Percentiles rank a stretch among this genome's conserved stretches.
Conservation (phyloP, 1,284 basidiomycete species). For the Fomitopsis schrenkii region DNA sequence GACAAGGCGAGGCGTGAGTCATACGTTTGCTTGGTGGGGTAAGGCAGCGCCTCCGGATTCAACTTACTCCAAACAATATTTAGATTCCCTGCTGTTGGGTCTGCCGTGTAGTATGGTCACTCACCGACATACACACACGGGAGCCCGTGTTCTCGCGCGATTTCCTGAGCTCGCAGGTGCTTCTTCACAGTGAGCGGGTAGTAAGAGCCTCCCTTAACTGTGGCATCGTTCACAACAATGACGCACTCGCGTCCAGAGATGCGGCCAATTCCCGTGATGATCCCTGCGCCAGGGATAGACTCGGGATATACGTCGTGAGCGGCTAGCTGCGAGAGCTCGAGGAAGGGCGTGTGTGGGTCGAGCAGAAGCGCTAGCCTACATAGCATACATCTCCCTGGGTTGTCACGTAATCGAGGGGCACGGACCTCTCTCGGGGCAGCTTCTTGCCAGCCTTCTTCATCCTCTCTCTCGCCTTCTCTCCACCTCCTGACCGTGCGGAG, state of each 20-base stretch:
- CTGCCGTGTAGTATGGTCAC: slow-evolving; percentile 8
- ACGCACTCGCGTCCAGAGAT: slow-evolving; percentile 85
- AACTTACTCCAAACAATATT: slow-evolving; percentile 40
- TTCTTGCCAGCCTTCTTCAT: slow-evolving; percentile 82
- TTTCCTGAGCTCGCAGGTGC: slow-evolving; percentile 90
- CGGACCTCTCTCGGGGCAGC: slow-evolving; percentile 81
- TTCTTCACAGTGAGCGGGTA: slow-evolving; percentile 96
- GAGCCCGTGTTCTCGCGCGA: slow-evolving; percentile 85
- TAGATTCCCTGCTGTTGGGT: not conserved
- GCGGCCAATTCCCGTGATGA: slow-evolving; percentile 86
- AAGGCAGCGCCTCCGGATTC: slow-evolving; percentile 93
- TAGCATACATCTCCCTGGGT: too few relatives aligned
- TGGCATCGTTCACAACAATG: slow-evolving; percentile 90
- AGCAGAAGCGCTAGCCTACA: slow-evolving; percentile 64
- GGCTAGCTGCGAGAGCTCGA: slow-evolving; percentile 85
- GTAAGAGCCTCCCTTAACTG: slow-evolving; percentile 91
- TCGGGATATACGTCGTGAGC: slow-evolving; percentile 88
- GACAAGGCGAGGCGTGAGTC: not conserved
- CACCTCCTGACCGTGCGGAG: slow-evolving; percentile 57
- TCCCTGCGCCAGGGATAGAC: slow-evolving; percentile 82
- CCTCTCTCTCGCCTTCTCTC: slow-evolving; percentile 68
- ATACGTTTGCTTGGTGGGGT: slow-evolving; percentile 87
- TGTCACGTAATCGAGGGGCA: not conserved
- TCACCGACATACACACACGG: slow-evolving; percentile 91
- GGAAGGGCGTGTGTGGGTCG: slow-evolving; percentile 86